phyloP scores from a whole-genome alignment of 192 early-diverging fungal genomes.

The Haplosporangium gracile region DNA sequence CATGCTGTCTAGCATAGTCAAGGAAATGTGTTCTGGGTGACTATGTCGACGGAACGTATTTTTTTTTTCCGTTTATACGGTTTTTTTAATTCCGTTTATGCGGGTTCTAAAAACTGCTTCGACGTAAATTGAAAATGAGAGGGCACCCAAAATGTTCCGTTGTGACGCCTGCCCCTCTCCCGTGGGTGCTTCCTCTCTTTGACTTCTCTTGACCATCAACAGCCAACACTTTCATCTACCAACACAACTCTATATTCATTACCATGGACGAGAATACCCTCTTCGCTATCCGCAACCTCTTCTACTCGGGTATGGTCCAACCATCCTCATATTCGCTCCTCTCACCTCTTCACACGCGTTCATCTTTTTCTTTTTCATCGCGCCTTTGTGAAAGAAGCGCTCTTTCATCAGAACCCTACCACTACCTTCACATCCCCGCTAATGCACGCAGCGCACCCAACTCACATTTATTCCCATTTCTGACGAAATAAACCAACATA shows the following conservation, averaged over 20 bases:
- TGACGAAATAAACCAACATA: not conserved
- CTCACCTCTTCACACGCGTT: not conserved
- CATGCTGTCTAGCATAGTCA: too few relatives aligned
- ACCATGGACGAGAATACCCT: slow-evolving; percentile 69
- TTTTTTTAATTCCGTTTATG: too few relatives aligned
- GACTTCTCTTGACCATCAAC: not conserved
- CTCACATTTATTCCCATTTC: not conserved
- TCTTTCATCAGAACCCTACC: not conserved
- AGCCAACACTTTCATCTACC: not conserved
- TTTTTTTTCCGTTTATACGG: too few relatives aligned
- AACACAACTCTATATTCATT: not conserved
- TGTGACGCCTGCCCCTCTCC: too few relatives aligned
- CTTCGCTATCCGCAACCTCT: slow-evolving; percentile 79
- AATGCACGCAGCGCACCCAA: not conserved
- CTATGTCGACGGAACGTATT: too few relatives aligned
- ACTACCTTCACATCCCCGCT: too few relatives aligned
- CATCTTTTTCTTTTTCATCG: not conserved
- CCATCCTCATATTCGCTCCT: not conserved
- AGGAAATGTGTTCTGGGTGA: too few relatives aligned
- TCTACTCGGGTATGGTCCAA: slow-evolving; percentile 60
- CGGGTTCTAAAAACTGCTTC: too few relatives aligned
- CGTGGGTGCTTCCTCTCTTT: not conserved
- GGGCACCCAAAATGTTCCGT: too few relatives aligned
- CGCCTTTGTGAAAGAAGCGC: not conserved
- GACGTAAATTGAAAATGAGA: too few relatives aligned